These are phyloP conservation scores for Phytophthora tentaculata DNA, from an alignment of 352 stramenopile species.

Conservation along the genomic window DNA sequence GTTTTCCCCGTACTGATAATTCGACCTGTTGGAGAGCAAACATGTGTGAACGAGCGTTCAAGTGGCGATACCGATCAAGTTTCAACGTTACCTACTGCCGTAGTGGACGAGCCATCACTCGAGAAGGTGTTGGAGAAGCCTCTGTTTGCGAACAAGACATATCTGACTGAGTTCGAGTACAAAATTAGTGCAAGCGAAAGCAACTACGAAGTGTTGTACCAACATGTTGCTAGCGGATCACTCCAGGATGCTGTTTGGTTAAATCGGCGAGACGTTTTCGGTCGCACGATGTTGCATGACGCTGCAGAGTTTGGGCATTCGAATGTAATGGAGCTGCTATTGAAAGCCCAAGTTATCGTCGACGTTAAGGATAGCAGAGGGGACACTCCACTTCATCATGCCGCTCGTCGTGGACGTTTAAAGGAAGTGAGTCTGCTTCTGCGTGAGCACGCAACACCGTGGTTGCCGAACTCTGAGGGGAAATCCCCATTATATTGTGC, in stretches of 20 bases:
- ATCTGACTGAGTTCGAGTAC: conserved; percentile 68
- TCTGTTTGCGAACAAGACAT: conserved; percentile 40
- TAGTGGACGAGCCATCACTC: background rate
- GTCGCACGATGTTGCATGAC: conserved; percentile 71
- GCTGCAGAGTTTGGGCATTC: conserved; percentile 58
- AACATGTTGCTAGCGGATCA: conserved; percentile 43
- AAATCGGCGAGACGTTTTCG: conserved; percentile 57
- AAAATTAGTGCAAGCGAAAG: conserved; percentile 58
- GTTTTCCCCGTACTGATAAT: conserved; percentile 70
- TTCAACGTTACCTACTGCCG: background rate
- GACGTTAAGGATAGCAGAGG: conserved; percentile 47
- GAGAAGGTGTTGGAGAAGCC: background rate
- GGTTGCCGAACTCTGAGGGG: conserved; percentile 51
- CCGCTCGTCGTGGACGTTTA: conserved; percentile 48
- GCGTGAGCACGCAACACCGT: conserved; percentile 45
- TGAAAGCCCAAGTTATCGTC: conserved; percentile 53
- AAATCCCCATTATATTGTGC: conserved; percentile 64
- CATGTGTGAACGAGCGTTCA: conserved; percentile 27
- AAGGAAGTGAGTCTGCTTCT: conserved; percentile 65
- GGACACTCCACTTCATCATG: conserved; percentile 65
- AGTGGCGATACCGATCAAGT: conserved; percentile 2
- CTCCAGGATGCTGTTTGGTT: conserved; percentile 54
- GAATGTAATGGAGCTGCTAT: conserved; percentile 56
- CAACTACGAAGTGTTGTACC: conserved; percentile 64
- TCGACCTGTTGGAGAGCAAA: conserved; percentile 43